Conservation (phyloP, 2,329 filamentous ascomycete species). For the Pseudocercospora vitis region DNA sequence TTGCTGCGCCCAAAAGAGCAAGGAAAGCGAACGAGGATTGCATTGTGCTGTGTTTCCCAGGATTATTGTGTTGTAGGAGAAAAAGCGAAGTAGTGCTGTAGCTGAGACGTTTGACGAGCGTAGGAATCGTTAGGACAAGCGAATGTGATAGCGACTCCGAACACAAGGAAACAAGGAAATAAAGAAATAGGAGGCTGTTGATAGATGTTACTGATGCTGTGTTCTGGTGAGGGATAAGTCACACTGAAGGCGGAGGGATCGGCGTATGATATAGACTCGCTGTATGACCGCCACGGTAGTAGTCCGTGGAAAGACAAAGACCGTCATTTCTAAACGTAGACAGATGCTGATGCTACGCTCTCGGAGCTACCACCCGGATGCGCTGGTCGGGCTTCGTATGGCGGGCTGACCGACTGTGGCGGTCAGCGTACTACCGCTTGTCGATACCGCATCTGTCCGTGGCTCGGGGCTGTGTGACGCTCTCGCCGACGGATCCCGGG, state of each 20-base stretch:
- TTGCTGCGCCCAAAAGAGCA: background rate
- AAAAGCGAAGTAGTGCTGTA: constrained; percentile 5
- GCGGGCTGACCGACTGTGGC: background rate
- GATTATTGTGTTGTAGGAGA: background rate
- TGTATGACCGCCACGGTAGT: background rate
- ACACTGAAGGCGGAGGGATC: background rate
- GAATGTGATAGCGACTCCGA: constrained; percentile 4
- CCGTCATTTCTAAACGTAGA: background rate
- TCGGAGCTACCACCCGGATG: background rate
- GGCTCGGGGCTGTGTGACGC: constrained; percentile 3
- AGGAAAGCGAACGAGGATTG: background rate
- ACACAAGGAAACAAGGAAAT: constrained; percentile 8
- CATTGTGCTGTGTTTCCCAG: constrained; percentile 5
- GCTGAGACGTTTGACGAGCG: constrained; percentile 4
- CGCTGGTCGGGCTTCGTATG: background rate
- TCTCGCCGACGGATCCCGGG: background rate
- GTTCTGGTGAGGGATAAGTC: constrained; percentile 1
- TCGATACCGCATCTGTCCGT: constrained; percentile 1
- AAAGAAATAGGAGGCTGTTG: background rate
- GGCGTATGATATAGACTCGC: constrained; percentile 4
- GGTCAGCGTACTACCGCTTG: constrained; percentile 6
- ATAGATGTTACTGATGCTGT: constrained; percentile 4
- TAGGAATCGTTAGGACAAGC: constrained; percentile 6
- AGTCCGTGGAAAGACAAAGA: constrained; percentile 3
- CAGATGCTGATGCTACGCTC: constrained; percentile 5